A percentile compares a stretch with the other conserved stretches of the same genome.
Conservation (phyloP, 176 grass and related monocot species). For the Oryza meyeriana region DNA sequence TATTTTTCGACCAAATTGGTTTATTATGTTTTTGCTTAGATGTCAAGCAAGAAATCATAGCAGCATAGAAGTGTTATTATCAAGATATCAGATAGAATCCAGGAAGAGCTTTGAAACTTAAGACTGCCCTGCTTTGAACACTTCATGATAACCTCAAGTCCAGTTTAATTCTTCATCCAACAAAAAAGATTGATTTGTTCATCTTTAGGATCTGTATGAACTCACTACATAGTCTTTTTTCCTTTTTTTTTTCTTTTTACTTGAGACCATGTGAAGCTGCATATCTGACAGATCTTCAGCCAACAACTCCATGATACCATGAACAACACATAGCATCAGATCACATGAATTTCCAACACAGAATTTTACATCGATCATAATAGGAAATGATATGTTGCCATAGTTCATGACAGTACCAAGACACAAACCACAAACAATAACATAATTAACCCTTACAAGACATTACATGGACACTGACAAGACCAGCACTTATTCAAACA, state of each 20-base stretch:
- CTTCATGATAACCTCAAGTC: conserved; percentile 34
- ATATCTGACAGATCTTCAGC: not conserved
- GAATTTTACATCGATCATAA: not conserved
- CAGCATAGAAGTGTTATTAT: not conserved
- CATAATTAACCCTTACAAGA: conserved; percentile 16
- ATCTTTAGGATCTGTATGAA: not conserved
- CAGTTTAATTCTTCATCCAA: conserved; percentile 17
- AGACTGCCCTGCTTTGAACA: conserved; percentile 4
- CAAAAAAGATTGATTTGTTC: not conserved
- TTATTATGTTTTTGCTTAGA: not conserved
- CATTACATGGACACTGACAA: not conserved
- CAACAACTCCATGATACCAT: not conserved
- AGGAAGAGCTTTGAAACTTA: conserved; percentile 15
- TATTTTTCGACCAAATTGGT: not conserved
- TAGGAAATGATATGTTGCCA: not conserved
- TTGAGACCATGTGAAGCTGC: not conserved
- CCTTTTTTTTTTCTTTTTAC: not conserved
- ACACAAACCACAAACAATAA: conserved; percentile 25
- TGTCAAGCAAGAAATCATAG: conserved; percentile 24
- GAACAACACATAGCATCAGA: not conserved
- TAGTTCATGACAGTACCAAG: conserved; percentile 17
- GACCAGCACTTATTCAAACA: not conserved
- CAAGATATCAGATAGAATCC: conserved; percentile 32
- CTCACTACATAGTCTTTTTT: not conserved
- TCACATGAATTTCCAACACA: not conserved